phyloP scores from a whole-genome alignment of 192 early-diverging fungal genomes.

The Coemansia sp. region DNA sequence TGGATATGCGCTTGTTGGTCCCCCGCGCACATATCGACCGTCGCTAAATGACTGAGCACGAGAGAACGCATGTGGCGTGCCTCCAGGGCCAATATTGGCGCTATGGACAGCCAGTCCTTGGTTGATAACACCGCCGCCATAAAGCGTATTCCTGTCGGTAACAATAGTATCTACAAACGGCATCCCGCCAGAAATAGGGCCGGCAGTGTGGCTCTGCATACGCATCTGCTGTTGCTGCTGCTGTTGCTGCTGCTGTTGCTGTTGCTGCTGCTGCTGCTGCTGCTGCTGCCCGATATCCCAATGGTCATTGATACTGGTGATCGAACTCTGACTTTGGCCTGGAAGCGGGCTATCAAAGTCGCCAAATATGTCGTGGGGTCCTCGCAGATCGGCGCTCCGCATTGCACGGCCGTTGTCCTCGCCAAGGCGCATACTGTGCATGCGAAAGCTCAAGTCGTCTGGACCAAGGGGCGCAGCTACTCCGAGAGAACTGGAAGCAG shows the following conservation, averaged over 20 bases:
- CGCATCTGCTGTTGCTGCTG: slow-evolving; percentile 24
- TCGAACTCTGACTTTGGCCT: slow-evolving; percentile 18
- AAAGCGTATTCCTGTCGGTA: slow-evolving; percentile 33
- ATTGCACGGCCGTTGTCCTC: slow-evolving; percentile 35
- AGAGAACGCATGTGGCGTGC: slow-evolving; percentile 24
- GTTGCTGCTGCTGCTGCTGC: slow-evolving; percentile 19
- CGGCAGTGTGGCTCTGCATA: slow-evolving; percentile 25
- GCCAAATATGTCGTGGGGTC: slow-evolving; percentile 41
- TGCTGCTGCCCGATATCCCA: slow-evolving; percentile 42
- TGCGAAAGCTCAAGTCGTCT: slow-evolving; percentile 42
- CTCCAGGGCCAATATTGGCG: slow-evolving; percentile 21
- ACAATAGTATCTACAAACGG: slow-evolving; percentile 42
- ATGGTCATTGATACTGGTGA: slow-evolving; percentile 33
- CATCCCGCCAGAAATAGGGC: slow-evolving; percentile 2
- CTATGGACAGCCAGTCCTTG: slow-evolving; percentile 21
- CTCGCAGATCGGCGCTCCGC: slow-evolving; percentile 48
- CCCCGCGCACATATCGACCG: slow-evolving; percentile 31
- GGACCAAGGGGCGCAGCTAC: slow-evolving; percentile 17
- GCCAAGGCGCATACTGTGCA: slow-evolving; percentile 36
- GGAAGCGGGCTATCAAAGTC: slow-evolving; percentile 34
- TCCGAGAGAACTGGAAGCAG: slow-evolving; percentile 20
- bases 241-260: slow-evolving; percentile 17
- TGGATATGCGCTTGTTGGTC: slow-evolving; percentile 46
- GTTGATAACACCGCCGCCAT: slow-evolving; percentile 15
- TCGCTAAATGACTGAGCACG: slow-evolving; percentile 48